Conservation (phyloP, 345 rosid genomes). For the Aquilaria yunnanensis region DNA sequence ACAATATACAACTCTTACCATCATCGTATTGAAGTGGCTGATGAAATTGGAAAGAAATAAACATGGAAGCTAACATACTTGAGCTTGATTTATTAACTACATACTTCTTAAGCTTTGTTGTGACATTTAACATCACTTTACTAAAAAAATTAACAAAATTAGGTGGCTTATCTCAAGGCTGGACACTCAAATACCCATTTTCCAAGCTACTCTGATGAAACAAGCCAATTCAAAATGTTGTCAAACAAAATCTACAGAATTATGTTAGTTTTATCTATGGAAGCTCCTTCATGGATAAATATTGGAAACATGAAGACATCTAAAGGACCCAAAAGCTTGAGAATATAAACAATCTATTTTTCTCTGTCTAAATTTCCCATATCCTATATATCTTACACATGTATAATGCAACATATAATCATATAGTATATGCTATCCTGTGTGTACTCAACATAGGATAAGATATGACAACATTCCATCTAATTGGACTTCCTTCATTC, state of each 20-base stretch:
- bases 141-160: constrained; percentile 65
- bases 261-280: constrained; percentile 77
- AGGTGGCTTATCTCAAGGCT: constrained; percentile 77
- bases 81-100: constrained; percentile 20
- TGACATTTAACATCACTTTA: constrained; percentile 38
- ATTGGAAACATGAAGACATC: constrained; percentile 29
- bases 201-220: constrained; percentile 48
- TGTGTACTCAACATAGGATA: too few species aligned
- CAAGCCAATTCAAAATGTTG: constrained; percentile 61
- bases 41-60: too few species aligned
- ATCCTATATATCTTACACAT: too few species aligned
- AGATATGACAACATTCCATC: too few species aligned
- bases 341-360: constrained; percentile 47
- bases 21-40: too few species aligned
- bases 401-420: too few species aligned
- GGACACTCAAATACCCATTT: constrained; percentile 63
- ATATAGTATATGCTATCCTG: too few species aligned
- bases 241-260: constrained; percentile 74
- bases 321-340: constrained; percentile 54
- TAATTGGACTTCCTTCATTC: too few species aligned
- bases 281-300: constrained; percentile 18
- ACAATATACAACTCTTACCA: too few species aligned
- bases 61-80: constrained; percentile 6
- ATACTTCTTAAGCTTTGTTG: constrained; percentile 27
- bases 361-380: constrained; percentile 33